Evolutionary conservation across 1,284 basidiomycete genomes (phyloP).

Genomic region (Ceratobasidium sp.): DNA sequence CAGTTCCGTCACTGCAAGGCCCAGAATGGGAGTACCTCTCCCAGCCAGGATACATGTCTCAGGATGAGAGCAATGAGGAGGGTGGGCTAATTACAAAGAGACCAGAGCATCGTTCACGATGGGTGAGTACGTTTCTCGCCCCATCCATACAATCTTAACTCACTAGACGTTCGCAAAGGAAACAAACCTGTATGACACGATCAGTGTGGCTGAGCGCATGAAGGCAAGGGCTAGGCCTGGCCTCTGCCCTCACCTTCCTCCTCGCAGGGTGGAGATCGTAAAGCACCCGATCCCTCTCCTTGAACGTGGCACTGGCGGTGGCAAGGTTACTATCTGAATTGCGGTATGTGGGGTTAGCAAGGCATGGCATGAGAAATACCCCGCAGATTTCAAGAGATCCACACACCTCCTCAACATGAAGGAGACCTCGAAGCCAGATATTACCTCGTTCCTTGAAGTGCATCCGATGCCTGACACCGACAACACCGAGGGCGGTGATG

Average conservation of each 20-base stretch:
- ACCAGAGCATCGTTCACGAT: background rate
- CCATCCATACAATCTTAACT: no score
- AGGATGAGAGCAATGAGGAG: conserved; percentile 11
- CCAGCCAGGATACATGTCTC: background rate
- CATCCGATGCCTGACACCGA: background rate
- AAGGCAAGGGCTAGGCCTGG: conserved; percentile 2
- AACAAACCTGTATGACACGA: background rate
- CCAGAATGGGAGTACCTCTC: conserved; percentile 4
- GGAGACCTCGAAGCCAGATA: background rate
- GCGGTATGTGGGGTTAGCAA: background rate
- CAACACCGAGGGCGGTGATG: no score
- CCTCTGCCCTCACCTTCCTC: background rate
- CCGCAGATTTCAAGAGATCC: background rate
- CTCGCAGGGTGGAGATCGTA: background rate
- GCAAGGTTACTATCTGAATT: background rate
- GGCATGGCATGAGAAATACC: background rate
- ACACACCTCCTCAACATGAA: background rate
- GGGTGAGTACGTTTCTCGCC: no score
- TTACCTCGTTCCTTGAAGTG: background rate
- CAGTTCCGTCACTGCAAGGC: background rate
- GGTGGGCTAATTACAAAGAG: background rate
- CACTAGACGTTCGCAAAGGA: no score
- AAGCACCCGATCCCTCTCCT: conserved; percentile 12
- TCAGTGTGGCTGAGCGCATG: background rate
- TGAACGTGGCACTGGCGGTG: conserved; percentile 6